Conservation (phyloP, 345 rosid species). For the Hibiscus syriacus region DNA sequence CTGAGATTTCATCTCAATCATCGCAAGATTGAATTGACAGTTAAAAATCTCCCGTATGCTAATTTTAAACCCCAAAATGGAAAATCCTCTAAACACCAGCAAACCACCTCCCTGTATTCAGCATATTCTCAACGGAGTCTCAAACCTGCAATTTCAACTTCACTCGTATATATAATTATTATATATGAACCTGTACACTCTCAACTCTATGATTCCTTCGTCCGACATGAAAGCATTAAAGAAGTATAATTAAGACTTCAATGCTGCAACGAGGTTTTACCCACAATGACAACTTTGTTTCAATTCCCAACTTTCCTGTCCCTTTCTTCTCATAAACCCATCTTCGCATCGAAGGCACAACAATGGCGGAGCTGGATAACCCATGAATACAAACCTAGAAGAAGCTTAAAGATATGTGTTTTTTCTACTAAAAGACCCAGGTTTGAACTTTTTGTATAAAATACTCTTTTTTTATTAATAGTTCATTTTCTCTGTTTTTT, state of each 20-base stretch:
- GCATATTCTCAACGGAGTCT: neutral
- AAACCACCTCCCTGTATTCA: neutral
- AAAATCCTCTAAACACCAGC: neutral
- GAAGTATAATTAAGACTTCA: neutral
- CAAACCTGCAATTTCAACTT: neutral
- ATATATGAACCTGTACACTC: neutral
- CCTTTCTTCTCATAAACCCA: slow-evolving; percentile 19
- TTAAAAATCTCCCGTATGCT: neutral
- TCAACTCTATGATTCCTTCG: neutral
- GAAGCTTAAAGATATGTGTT: slow-evolving; percentile 27
- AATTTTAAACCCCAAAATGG: neutral
- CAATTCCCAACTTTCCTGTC: slow-evolving; percentile 20
- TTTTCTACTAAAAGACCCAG: slow-evolving; percentile 40
- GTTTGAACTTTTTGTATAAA: slow-evolving; percentile 10
- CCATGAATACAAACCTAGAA: slow-evolving; percentile 14
- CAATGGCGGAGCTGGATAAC: slow-evolving; percentile 11
- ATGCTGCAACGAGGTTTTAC: slow-evolving; percentile 20
- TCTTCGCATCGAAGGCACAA: slow-evolving; percentile 15
- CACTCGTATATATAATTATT: too few species aligned
- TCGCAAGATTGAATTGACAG: neutral
- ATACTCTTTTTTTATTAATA: neutral
- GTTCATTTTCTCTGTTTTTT: neutral
- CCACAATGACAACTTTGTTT: slow-evolving; percentile 44
- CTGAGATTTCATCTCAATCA: neutral
- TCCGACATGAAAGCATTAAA: neutral